Evolutionary conservation across 2,329 filamentous ascomycete genomes (phyloP).

Genomic region (Pestalotiopsis sp.): DNA sequence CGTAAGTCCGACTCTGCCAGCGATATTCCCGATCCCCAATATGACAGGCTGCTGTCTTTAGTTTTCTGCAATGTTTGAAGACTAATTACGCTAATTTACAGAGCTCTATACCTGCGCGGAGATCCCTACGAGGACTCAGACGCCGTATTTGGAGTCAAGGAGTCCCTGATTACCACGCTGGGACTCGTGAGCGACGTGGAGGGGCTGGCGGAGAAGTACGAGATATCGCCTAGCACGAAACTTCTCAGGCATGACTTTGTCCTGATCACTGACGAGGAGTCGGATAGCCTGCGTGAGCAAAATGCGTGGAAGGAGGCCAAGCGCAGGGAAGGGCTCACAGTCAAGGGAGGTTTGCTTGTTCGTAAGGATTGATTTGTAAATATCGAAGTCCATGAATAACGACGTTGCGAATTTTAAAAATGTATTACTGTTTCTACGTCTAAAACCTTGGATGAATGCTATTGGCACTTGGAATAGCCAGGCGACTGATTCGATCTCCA

Average conservation of each 20-base stretch:
- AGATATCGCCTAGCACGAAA: constrained; percentile 62
- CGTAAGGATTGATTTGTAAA: neutral
- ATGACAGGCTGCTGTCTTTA: neutral
- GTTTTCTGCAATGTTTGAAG: neutral
- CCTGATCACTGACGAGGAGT: constrained; percentile 71
- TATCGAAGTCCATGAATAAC: neutral
- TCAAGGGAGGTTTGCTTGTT: neutral
- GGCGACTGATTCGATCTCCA: too few species aligned
- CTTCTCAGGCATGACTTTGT: constrained; percentile 77
- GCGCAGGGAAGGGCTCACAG: neutral
- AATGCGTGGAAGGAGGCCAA: constrained; percentile 58
- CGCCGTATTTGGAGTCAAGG: constrained; percentile 85
- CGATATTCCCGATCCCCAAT: neutral
- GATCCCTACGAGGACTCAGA: constrained; percentile 84
- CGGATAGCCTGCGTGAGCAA: constrained; percentile 64
- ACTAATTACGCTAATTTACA: constrained; percentile 33
- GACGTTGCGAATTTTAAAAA: neutral
- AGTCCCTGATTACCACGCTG: constrained; percentile 64
- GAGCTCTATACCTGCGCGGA: constrained; percentile 74
- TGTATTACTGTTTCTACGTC: neutral
- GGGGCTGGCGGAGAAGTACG: constrained; percentile 61
- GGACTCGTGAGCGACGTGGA: constrained; percentile 55
- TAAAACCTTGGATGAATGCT: too few species aligned
- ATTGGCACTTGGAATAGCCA: too few species aligned
- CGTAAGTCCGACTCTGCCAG: constrained; percentile 58